phyloP scores from a whole-genome alignment of 768 basidiomycete genomes.

The Podaxis sp. region DNA sequence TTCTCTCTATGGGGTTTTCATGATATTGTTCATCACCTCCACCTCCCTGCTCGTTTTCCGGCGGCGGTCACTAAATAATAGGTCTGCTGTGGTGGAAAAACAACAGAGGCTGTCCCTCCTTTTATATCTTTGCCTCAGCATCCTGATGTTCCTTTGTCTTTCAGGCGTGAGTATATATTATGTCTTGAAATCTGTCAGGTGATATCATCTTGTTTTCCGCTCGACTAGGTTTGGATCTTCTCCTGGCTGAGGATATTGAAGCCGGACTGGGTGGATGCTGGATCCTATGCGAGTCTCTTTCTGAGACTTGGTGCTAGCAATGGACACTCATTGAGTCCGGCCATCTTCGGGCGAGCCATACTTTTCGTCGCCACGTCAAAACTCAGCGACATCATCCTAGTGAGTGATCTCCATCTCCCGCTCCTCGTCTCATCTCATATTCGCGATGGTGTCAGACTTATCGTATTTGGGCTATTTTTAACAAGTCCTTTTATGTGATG shows the following conservation, averaged over 20 bases:
- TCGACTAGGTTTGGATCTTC: neutral
- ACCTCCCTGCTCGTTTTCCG: conserved; percentile 3
- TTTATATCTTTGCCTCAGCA: neutral
- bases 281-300: neutral
- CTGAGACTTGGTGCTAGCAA: neutral
- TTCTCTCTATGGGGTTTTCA: neutral
- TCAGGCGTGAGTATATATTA: neutral
- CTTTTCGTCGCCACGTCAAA: neutral
- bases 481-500: neutral
- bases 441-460: neutral
- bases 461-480: neutral
- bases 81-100: neutral
- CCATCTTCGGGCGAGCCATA: neutral
- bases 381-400: conserved; percentile 3
- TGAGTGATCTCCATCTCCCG: neutral
- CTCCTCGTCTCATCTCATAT: neutral
- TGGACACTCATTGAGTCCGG: neutral
- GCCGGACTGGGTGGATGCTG: neutral
- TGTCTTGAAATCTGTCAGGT: neutral
- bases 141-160: conserved; percentile 8
- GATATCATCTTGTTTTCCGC: neutral
- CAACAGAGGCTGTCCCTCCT: neutral
- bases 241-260: conserved; percentile 1
- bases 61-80: neutral
- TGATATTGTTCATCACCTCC: conserved; percentile 1